Base-by-base conservation (phyloP, 371 early-diverging fungal species). In the Actinomortierella wolfii region DNA sequence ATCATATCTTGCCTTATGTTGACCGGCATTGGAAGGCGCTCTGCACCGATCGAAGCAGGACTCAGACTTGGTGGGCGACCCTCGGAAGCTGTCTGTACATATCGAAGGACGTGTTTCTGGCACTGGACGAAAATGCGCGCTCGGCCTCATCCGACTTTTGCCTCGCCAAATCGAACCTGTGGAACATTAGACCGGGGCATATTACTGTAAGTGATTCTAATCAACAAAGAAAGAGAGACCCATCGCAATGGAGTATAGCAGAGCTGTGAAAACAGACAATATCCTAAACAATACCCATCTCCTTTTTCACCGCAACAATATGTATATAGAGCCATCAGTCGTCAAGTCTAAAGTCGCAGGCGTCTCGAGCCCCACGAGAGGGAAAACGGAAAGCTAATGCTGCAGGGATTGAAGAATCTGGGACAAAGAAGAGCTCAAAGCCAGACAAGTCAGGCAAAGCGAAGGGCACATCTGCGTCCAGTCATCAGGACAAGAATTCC, bases 51-150 rank as follows among this genome's bases (percentile, higher is more conserved):
- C 80, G 90, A 39, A 77, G 81, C 29, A 74, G 89, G 41, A 87
- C 88, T 0, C 73, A 83, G 0, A 88, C 88, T 7, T 89, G 89
- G 88, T 89, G 86, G 87, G 86, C 87, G 1, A 86, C 87, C 0
- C 63, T 88, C 7, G 88, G 87, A 5, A 85, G 83, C 57, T 85
- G 86, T 64, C 65, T 88, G 11, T 88, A 88, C 55, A 83, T 83
- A 14, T 79, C 84, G 8, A 86, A 84, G 56, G 88, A 88, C 39
- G 78, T 83, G 3, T 88, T 88, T 67, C 66, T 81, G 21, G 83
- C 86, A n/a, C 67, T 70, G 17, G 85, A 87, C 56, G 87, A 86
- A 59, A 76, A 79, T 7, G 79, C 81, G n/a, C 78, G 87, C 23
- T 86, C 89, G 0, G 87, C 87, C 8, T 85, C 85, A 11, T 87